Conservation (phyloP, 352 stramenopile genomes). For the Phytopythium cucurbitacearum region DNA sequence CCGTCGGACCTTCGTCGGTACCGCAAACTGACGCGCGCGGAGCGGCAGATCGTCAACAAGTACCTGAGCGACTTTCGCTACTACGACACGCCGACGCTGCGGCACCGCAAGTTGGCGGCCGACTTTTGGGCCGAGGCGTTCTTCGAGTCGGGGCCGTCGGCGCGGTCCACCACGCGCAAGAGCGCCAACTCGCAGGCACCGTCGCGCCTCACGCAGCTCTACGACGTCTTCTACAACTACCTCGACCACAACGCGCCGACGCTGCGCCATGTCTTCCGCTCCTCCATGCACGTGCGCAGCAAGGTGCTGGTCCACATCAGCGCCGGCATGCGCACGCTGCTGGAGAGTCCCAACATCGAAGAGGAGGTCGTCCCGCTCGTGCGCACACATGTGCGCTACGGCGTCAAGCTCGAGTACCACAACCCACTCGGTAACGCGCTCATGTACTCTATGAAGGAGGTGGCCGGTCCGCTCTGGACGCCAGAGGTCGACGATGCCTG, state of each 20-base stretch:
- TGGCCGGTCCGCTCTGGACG: slow-evolving; percentile 32
- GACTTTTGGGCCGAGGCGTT: slow-evolving; percentile 39
- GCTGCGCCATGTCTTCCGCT: slow-evolving; percentile 42
- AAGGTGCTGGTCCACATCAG: slow-evolving; percentile 89
- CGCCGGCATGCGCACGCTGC: slow-evolving; percentile 37
- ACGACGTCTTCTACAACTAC: slow-evolving; percentile 45
- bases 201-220: slow-evolving; percentile 27
- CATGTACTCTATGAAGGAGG: slow-evolving; percentile 66
- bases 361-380: slow-evolving; percentile 62
- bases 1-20: slow-evolving; percentile 7
- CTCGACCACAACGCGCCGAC: slow-evolving; percentile 39
- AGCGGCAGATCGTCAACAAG: slow-evolving; percentile 26
- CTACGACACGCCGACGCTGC: slow-evolving; percentile 26
- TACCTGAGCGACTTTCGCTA: slow-evolving; percentile 36
- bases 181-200: slow-evolving; percentile 6
- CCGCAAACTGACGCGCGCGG: slow-evolving; percentile 18
- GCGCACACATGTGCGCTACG: slow-evolving; percentile 74
- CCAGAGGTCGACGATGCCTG: slow-evolving; percentile 35
- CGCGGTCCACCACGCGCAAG: slow-evolving; percentile 7
- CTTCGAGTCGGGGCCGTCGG: slow-evolving; percentile 17
- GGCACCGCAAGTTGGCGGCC: slow-evolving; percentile 23
- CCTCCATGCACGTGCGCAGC: slow-evolving; percentile 56
- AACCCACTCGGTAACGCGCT: slow-evolving; percentile 87
- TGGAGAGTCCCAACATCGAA: slow-evolving; percentile 44
- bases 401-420: slow-evolving; percentile 86